Conservation (phyloP, 148 eudicot genomes). For the Agrostemma githago region DNA sequence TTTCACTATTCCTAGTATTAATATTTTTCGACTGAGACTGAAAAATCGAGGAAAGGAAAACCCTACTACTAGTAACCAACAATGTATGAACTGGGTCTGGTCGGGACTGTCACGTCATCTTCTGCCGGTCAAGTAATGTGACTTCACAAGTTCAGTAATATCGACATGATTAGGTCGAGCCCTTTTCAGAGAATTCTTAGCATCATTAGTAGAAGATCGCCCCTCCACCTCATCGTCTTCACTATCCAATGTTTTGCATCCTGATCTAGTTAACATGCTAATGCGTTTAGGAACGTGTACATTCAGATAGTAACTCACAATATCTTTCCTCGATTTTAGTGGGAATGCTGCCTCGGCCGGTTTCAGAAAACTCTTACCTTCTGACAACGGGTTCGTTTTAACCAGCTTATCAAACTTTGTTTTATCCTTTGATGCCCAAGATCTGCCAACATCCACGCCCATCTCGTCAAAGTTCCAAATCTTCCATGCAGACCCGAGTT, state of each 20-base stretch:
- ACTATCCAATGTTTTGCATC: constrained; percentile 40
- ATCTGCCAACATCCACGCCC: constrained; percentile 60
- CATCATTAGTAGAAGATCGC: constrained; percentile 3
- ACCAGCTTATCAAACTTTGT: constrained; percentile 40
- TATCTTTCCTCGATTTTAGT: constrained; percentile 30
- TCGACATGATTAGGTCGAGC: constrained; percentile 21
- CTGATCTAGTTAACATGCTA: constrained; percentile 40
- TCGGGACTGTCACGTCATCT: constrained; percentile 24
- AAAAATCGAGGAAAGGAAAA: neutral
- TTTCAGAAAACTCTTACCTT: constrained; percentile 43
- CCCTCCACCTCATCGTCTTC: constrained; percentile 58
- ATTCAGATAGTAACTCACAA: constrained; percentile 69
- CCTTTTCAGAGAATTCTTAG: constrained; percentile 42
- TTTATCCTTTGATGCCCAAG: constrained; percentile 47
- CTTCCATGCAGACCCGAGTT: constrained; percentile 54
- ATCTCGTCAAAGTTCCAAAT: constrained; percentile 63
- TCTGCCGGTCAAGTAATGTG: constrained; percentile 44
- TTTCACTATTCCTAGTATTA: constrained; percentile 10
- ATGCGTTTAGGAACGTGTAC: constrained; percentile 58
- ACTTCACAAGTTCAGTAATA: constrained; percentile 34
- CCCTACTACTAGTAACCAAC: constrained; percentile 12
- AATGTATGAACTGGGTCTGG: neutral
- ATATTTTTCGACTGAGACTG: neutral
- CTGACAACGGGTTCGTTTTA: constrained; percentile 36
- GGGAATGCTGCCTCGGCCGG: constrained; percentile 37